phyloP scores from a whole-genome alignment of 1,284 basidiomycete genomes.

The Peniophora sp. region DNA sequence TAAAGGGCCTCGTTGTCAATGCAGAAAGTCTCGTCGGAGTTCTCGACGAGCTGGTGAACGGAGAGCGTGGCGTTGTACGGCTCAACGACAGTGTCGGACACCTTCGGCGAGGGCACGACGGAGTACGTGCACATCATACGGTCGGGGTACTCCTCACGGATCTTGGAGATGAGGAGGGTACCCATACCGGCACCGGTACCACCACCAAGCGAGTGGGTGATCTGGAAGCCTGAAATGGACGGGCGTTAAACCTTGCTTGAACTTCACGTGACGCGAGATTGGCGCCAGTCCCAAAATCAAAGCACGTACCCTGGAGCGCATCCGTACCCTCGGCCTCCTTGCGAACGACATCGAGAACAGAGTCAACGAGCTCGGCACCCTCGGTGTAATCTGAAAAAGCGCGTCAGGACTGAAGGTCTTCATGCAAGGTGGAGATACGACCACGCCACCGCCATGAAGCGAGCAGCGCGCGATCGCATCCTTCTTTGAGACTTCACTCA shows the following conservation, averaged over 20 bases:
- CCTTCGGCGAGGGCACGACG: constrained; percentile 91
- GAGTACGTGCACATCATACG: constrained; percentile 98
- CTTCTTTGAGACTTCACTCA: constrained; percentile 33
- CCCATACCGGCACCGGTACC: constrained; percentile 95
- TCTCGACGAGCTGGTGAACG: constrained; percentile 93
- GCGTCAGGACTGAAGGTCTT: constrained; percentile 8
- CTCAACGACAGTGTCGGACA: constrained; percentile 97
- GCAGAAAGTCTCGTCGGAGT: constrained; percentile 94
- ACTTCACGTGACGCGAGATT: constrained; percentile 11
- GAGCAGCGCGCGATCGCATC: no score
- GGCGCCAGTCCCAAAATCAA: constrained; percentile 2
- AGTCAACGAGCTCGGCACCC: constrained; percentile 93
- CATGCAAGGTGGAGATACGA: no score
- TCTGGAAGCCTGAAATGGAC: constrained; percentile 80
- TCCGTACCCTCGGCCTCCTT: constrained; percentile 90
- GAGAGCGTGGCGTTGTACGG: constrained; percentile 95
- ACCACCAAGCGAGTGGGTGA: constrained; percentile 95
- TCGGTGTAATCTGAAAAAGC: constrained; percentile 73
- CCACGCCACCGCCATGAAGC: no score
- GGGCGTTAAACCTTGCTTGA: neutral
- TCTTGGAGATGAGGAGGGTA: constrained; percentile 85
- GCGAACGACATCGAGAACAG: constrained; percentile 84
- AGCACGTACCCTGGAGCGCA: constrained; percentile 72
- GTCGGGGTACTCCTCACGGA: constrained; percentile 91
- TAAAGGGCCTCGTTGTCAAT: constrained; percentile 98